These are phyloP conservation scores for Geosiphon pyriformis DNA, from an alignment of 192 early-diverging fungal species.

Conservation along the genomic window DNA sequence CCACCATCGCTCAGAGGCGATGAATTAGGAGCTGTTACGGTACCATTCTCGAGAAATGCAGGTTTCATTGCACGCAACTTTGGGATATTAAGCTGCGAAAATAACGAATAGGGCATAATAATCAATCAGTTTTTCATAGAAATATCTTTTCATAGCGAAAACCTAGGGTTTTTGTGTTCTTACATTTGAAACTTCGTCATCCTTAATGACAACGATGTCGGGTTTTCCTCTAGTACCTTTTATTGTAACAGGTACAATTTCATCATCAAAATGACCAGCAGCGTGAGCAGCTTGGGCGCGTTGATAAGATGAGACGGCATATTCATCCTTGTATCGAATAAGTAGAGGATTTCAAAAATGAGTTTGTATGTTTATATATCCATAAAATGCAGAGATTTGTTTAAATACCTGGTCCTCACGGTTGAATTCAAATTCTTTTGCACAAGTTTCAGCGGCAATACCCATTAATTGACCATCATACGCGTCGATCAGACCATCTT, in stretches of 20 bases:
- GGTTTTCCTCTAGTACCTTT: conserved; percentile 64
- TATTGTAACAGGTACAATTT: conserved; percentile 69
- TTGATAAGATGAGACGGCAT: conserved; percentile 68
- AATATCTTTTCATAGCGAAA: neutral
- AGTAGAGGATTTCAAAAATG: neutral
- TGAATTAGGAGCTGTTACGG: conserved; percentile 88
- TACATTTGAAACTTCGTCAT: conserved; percentile 62
- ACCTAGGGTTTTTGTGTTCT: neutral
- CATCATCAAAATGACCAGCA: conserved; percentile 54
- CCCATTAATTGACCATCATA: conserved; percentile 74
- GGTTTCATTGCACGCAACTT: conserved; percentile 87
- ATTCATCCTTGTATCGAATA: conserved; percentile 48
- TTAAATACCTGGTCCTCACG: conserved; percentile 62
- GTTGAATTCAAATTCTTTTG: conserved; percentile 67
- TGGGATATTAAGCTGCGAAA: conserved; percentile 58
- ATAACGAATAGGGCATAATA: neutral
- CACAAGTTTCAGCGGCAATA: conserved; percentile 74
- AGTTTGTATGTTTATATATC: neutral
- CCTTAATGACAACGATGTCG: conserved; percentile 48
- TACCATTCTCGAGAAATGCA: conserved; percentile 81
- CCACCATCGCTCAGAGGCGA: conserved; percentile 79
- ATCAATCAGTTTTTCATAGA: neutral
- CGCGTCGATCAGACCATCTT: conserved; percentile 72
- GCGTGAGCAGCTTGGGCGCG: conserved; percentile 66
- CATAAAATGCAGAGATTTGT: neutral